These are phyloP conservation scores for Termitomyces sp. DNA, from an alignment of 768 basidiomycete species.

Conservation along the genomic window DNA sequence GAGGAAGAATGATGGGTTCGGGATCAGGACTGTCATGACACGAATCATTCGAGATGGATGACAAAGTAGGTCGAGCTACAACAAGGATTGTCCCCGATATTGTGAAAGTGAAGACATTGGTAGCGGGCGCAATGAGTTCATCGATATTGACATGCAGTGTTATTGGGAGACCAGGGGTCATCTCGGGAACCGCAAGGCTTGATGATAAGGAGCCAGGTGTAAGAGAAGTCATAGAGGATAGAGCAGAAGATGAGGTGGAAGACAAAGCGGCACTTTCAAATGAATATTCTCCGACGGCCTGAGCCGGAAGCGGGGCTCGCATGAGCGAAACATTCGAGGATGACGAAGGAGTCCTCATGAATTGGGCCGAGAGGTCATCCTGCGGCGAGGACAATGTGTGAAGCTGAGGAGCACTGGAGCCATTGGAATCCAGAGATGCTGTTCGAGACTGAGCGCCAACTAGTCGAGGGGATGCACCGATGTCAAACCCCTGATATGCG, in stretches of 20 bases:
- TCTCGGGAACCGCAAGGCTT: slow-evolving; percentile 17
- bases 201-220: slow-evolving; percentile 33
- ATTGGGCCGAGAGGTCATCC: slow-evolving; percentile 10
- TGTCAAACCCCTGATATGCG: slow-evolving; percentile 62
- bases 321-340: slow-evolving; percentile 60
- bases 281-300: slow-evolving; percentile 64
- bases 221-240: slow-evolving; percentile 46
- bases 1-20: slow-evolving; percentile 56
- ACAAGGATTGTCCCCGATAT: slow-evolving; percentile 64
- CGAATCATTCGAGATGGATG: slow-evolving; percentile 20
- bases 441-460: slow-evolving; percentile 32
- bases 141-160: slow-evolving; percentile 80
- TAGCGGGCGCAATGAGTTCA: slow-evolving; percentile 59
- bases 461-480: slow-evolving; percentile 33
- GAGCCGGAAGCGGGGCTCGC: slow-evolving; percentile 66
- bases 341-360: slow-evolving; percentile 32
- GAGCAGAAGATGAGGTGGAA: slow-evolving; percentile 26
- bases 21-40: slow-evolving; percentile 23
- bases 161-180: slow-evolving; percentile 54
- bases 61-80: slow-evolving; percentile 32
- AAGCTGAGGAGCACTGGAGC: slow-evolving; percentile 28
- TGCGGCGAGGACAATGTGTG: slow-evolving; percentile 16
- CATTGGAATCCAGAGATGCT: slow-evolving; percentile 42
- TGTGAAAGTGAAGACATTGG: slow-evolving; percentile 59
- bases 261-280: slow-evolving; percentile 54